Percentiles rank a stretch among this genome's conserved stretches.
Conservation (phyloP, 441 rosid genomes). For the Codiaeum variegatum region DNA sequence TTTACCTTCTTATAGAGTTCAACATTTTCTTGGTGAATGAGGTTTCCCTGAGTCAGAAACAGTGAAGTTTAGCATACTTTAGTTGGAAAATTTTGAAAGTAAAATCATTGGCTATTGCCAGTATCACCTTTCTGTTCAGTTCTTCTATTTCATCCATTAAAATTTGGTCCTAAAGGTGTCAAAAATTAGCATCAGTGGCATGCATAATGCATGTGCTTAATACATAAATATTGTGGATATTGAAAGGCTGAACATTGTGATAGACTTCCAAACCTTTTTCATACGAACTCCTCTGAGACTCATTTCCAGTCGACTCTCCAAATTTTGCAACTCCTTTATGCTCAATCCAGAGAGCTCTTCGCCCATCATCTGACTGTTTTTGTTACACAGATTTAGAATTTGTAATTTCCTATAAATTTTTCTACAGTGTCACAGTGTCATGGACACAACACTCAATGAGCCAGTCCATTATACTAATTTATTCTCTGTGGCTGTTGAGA, state of each 20-base stretch:
- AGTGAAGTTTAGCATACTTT: conserved; percentile 19
- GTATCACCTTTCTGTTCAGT: conserved; percentile 52
- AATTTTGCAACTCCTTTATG: conserved; percentile 57
- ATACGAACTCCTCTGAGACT: conserved; percentile 59
- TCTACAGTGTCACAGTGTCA: background rate
- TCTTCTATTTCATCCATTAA: conserved; percentile 71
- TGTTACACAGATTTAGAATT: conserved; percentile 12
- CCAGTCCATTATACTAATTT: background rate
- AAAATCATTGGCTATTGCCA: conserved; percentile 13
- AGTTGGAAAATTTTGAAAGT: conserved; percentile 11
- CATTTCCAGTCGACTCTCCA: conserved; percentile 61
- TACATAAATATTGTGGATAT: conserved; percentile 6
- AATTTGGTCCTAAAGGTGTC: conserved; percentile 53
- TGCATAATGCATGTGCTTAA: conserved; percentile 9
- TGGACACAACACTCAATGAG: background rate
- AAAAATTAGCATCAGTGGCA: conserved; percentile 13
- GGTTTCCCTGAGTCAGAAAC: conserved; percentile 54
- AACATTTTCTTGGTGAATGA: conserved; percentile 77
- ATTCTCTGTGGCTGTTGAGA: background rate
- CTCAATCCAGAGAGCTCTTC: conserved; percentile 75
- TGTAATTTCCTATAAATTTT: conserved; percentile 4
- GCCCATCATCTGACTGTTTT: conserved; percentile 92
- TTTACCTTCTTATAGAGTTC: conserved; percentile 85
- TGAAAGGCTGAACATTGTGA: conserved; percentile 1
- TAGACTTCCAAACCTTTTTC: conserved; percentile 45